phyloP scores from a whole-genome alignment of 768 basidiomycete genomes.

The Leccinum longicurvipes region DNA sequence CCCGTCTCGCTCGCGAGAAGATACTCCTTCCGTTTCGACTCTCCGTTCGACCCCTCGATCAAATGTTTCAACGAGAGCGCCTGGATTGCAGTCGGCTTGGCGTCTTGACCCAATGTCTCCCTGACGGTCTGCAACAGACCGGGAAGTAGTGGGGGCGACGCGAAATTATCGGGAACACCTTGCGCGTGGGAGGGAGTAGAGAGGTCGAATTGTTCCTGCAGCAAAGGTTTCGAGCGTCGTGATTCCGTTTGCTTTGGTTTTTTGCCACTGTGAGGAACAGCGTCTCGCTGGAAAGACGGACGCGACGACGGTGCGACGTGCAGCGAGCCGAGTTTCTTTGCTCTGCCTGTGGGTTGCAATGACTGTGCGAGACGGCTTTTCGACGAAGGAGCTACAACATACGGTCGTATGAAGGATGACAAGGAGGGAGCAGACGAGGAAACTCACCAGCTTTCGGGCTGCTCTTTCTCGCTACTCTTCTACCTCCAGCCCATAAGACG shows the following conservation, averaged over 20 bases:
- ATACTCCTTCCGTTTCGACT: conserved; percentile 37
- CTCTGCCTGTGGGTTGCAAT: conserved; percentile 25
- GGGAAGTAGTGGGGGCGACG: conserved; percentile 66
- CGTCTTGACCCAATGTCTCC: conserved; percentile 53
- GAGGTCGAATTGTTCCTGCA: conserved; percentile 38
- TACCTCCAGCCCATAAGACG: conserved; percentile 6
- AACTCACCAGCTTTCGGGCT: conserved; percentile 14
- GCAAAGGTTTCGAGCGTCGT: conserved; percentile 25
- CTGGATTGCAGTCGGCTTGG: conserved; percentile 76
- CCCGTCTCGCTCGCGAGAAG: conserved; percentile 88
- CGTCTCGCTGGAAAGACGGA: conserved; percentile 16
- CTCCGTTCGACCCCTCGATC: conserved; percentile 31
- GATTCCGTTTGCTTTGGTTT: neutral
- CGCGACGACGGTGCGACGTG: conserved; percentile 23
- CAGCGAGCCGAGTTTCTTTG: conserved; percentile 25
- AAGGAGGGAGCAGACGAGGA: neutral
- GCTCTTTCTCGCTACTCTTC: conserved; percentile 13
- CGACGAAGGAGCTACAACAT: conserved; percentile 19
- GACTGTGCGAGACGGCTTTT: conserved; percentile 28
- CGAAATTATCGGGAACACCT: conserved; percentile 44
- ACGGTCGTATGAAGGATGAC: no score
- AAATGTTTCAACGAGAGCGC: conserved; percentile 67
- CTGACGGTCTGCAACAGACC: conserved; percentile 58
- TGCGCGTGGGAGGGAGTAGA: conserved; percentile 21
- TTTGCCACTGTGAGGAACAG: conserved; percentile 18